Evolutionary conservation across 129 eudicot species (phyloP).

Genomic region (Kitagawia praeruptora): DNA sequence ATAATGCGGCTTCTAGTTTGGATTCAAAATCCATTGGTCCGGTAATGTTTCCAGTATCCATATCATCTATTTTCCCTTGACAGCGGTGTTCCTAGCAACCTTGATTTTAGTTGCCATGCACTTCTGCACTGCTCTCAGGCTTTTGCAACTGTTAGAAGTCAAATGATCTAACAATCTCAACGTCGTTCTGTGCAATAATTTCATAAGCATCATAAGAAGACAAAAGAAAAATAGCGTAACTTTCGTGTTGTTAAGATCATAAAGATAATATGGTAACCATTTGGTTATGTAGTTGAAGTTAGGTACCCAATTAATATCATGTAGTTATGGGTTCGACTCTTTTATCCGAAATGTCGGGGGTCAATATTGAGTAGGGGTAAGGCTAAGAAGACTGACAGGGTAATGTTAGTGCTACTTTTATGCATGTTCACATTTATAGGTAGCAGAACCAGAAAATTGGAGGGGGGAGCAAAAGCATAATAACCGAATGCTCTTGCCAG

Average conservation of each 20-base stretch:
- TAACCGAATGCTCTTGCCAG: too few species aligned
- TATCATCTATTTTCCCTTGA: background rate
- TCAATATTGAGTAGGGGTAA: too few species aligned
- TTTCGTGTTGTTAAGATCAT: background rate
- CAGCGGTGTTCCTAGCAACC: background rate
- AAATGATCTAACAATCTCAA: background rate
- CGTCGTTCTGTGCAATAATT: background rate
- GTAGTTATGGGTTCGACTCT: too few species aligned
- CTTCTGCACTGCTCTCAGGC: too few species aligned
- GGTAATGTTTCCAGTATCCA: constrained; percentile 31
- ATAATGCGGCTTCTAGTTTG: constrained; percentile 56
- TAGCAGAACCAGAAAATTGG: background rate
- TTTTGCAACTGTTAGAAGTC: background rate
- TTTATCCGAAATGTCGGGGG: too few species aligned
- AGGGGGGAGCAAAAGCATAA: background rate
- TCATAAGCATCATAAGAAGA: background rate
- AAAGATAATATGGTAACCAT: background rate
- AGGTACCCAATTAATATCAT: too few species aligned
- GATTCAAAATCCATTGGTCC: constrained; percentile 89
- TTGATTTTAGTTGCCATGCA: background rate
- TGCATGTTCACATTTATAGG: background rate
- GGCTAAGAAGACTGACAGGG: background rate
- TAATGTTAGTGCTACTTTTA: background rate
- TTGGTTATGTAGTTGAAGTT: background rate
- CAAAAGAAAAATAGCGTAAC: background rate